These are phyloP conservation scores for Penicillium crustosum DNA, from an alignment of 2,329 filamentous ascomycete species.

Conservation along the genomic window DNA sequence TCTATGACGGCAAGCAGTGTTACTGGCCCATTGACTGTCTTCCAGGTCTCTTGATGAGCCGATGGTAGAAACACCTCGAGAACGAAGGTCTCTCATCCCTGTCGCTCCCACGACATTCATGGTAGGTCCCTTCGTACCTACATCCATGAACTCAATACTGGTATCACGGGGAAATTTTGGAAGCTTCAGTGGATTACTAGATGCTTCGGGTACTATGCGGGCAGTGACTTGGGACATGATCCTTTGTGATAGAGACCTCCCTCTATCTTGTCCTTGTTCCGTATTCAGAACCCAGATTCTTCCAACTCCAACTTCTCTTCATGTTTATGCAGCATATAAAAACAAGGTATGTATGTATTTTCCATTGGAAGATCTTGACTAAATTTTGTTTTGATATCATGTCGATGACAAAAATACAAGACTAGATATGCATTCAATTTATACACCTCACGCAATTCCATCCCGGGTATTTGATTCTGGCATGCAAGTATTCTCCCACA, in stretches of 20 bases:
- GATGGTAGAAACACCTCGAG: no score
- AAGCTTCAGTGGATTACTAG: background rate
- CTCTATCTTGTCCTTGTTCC: no score
- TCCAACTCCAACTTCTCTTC: background rate
- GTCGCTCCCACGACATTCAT: background rate
- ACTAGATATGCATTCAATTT: background rate
- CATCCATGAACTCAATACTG: background rate
- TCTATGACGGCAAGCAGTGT: no score
- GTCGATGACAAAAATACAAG: background rate
- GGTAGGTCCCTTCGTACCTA: background rate
- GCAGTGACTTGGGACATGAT: no score
- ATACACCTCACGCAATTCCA: background rate
- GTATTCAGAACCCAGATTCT: background rate
- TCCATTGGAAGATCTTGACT: no score
- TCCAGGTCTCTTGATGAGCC: background rate
- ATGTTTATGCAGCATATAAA: background rate
- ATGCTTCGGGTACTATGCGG: background rate
- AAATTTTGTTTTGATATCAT: no score
- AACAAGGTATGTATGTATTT: no score
- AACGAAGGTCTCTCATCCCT: accelerated
- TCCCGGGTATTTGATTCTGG: background rate
- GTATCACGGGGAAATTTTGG: background rate
- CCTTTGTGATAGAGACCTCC: no score
- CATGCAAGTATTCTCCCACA: background rate
- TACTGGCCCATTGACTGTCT: no score